These are phyloP conservation scores for Wallacemonas sp. DNA, from an alignment of 208 protist genomes.

Conservation along the genomic window DNA sequence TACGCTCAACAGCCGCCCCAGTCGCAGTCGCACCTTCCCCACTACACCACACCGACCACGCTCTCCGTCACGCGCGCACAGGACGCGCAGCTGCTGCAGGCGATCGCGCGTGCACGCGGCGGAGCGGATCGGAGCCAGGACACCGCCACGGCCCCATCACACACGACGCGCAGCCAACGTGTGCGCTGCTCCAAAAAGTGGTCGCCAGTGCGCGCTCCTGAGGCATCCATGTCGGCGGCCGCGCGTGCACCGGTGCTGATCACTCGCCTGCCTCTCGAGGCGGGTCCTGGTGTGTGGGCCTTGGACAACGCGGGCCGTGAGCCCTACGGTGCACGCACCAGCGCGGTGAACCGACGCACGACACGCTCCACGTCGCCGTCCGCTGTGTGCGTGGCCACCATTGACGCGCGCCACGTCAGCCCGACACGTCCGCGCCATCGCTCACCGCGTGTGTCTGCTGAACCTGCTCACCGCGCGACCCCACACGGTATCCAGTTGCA, in stretches of 20 bases:
- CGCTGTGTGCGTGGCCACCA: conserved; percentile 9
- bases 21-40: neutral
- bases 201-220: neutral
- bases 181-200: conserved; percentile 4
- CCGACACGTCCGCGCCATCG: neutral
- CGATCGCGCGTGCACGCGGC: neutral
- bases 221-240: neutral
- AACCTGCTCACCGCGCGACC: neutral
- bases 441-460: too few species aligned
- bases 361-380: conserved; percentile 11
- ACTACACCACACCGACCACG: conserved; percentile 6
- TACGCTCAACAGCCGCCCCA: neutral
- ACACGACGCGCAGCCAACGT: too few species aligned
- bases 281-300: conserved; percentile 70
- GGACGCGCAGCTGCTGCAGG: conserved; percentile 12
- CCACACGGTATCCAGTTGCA: neutral
- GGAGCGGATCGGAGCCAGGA: neutral
- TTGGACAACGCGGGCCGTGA: conserved; percentile 19
- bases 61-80: conserved; percentile 12
- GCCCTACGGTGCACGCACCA: conserved; percentile 6
- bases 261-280: conserved; percentile 59
- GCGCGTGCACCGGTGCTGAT: conserved; percentile 35
- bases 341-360: neutral
- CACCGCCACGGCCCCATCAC: neutral
- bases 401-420: neutral